Conservation (phyloP, 2,329 filamentous ascomycete species). For the Pezicula rhizophila region DNA sequence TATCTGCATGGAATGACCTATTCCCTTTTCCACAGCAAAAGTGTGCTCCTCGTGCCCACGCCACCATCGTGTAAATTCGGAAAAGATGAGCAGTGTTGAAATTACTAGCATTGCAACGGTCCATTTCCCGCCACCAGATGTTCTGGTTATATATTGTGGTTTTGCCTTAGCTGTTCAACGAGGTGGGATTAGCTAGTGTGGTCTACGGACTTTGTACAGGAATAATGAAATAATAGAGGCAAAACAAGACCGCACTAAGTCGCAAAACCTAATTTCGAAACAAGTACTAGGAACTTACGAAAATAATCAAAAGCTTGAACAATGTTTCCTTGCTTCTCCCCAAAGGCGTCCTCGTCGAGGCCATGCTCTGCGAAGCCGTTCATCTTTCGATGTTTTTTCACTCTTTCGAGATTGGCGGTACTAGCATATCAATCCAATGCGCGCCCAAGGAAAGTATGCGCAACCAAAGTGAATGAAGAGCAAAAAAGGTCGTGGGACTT, state of each 20-base stretch:
- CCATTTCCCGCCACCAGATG: constrained; percentile 86
- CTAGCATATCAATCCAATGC: not conserved
- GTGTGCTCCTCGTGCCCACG: constrained; percentile 77
- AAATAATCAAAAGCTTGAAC: constrained; percentile 95
- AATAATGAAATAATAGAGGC: not conserved
- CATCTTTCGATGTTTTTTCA: constrained; percentile 40
- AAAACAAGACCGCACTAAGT: not conserved
- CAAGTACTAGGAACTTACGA: constrained; percentile 53
- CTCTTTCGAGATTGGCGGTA: not conserved
- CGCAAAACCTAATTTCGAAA: not conserved
- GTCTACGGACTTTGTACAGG: not conserved
- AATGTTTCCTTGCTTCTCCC: constrained; percentile 59
- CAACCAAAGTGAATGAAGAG: not conserved
- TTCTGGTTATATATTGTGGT: constrained; percentile 81
- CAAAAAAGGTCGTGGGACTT: not conserved
- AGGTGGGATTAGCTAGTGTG: constrained; percentile 6
- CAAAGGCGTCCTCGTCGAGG: constrained; percentile 76
- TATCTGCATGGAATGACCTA: constrained; percentile 83
- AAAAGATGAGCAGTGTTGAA: constrained; percentile 68
- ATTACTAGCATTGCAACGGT: constrained; percentile 75
- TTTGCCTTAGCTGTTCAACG: constrained; percentile 76
- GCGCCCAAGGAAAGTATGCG: constrained; percentile 1
- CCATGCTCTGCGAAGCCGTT: constrained; percentile 69
- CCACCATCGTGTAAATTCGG: constrained; percentile 80
- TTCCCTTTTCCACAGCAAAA: constrained; percentile 88